Evolutionary conservation across 2,329 filamentous ascomycete genomes (phyloP), one percentile per base, ranked within the genome.

Genomic region (Epichloe aotearoae): DNA sequence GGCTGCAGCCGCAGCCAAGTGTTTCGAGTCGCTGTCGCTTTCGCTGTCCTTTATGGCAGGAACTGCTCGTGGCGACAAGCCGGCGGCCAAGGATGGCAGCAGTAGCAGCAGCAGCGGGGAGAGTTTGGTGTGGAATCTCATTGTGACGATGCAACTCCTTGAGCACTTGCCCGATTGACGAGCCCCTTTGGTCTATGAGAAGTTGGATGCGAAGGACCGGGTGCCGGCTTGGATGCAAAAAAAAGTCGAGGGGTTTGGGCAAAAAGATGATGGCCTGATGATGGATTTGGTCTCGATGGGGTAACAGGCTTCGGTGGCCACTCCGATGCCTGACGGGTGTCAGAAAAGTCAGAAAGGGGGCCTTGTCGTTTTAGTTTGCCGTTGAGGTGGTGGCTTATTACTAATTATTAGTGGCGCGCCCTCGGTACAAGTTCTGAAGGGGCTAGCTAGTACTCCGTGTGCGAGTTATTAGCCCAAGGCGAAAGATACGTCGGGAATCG

Each of bases 51-150:
- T 44, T 37, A 55, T 55, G 33, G 57, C 53, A 26, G 60, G 46
- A 10, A 53, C 63, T 53, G 65, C 59, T 40, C 51, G 56, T 17
- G 61, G 52, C n/a, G 71, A 60, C 46, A 73, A 65, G 38, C 71
- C 69, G 42, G 66, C 58, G 26, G 76, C 77, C 53, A 83, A 65
- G 37, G 73, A 74, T 33, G 79, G 76, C 38, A 83, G 66, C 2
- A 83, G 71, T 38, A 86, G 73, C 26, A 86, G 69, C 47, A 86
- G 65, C 23, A 85, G 64, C 33, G 78, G 72, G 51, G 74, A 75
- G 53, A 71, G 70, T 50, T 67, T 68, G 55, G 71, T 71, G 66
- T 73, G 73, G 59, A 84, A 67, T 67, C 74, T 80, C 82, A 86
- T 86, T 57, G 58, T 72, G 66, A 50, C 50, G 51, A 40, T 20